These are phyloP conservation scores for Amanita inopinata DNA, from an alignment of 768 basidiomycete genomes.

Conservation along the genomic window DNA sequence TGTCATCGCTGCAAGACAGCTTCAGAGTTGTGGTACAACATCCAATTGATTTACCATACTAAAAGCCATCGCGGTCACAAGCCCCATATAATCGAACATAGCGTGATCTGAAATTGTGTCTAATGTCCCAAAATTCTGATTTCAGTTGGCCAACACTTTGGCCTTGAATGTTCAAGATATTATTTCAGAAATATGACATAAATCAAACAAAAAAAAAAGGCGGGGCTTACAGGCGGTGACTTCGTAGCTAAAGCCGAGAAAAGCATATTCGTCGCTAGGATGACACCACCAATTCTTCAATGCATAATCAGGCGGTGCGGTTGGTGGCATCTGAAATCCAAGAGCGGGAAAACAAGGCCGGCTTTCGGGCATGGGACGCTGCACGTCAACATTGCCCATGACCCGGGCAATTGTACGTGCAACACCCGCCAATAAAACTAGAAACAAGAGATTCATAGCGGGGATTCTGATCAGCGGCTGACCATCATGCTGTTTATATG, in stretches of 20 bases:
- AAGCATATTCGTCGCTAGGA: conserved; percentile 44
- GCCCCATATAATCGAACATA: conserved; percentile 40
- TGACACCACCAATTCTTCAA: conserved; percentile 45
- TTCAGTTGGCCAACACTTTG: conserved; percentile 34
- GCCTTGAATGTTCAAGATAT: conserved; percentile 22
- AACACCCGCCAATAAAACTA: too few species aligned
- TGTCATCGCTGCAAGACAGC: conserved; percentile 24
- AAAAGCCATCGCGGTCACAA: conserved; percentile 27
- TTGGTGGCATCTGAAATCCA: conserved; percentile 38
- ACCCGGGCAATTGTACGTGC: too few species aligned
- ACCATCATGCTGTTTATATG: too few species aligned
- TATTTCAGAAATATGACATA: not conserved
- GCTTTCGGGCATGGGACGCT: not conserved
- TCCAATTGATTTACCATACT: conserved; percentile 16
- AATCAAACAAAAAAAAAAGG: not conserved
- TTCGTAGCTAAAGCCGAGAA: conserved; percentile 60
- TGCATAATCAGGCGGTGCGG: conserved; percentile 22
- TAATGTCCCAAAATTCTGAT: conserved; percentile 45
- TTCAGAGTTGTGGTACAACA: not conserved
- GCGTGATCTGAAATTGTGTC: conserved; percentile 37
- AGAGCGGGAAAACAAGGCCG: conserved; percentile 23
- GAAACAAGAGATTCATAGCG: too few species aligned
- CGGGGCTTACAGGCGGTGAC: conserved; percentile 38
- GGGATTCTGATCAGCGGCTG: too few species aligned
- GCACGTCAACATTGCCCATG: too few species aligned